These are phyloP conservation scores for Fusarium sp. DNA, from an alignment of 2,329 filamentous ascomycete genomes.

Conservation along the genomic window DNA sequence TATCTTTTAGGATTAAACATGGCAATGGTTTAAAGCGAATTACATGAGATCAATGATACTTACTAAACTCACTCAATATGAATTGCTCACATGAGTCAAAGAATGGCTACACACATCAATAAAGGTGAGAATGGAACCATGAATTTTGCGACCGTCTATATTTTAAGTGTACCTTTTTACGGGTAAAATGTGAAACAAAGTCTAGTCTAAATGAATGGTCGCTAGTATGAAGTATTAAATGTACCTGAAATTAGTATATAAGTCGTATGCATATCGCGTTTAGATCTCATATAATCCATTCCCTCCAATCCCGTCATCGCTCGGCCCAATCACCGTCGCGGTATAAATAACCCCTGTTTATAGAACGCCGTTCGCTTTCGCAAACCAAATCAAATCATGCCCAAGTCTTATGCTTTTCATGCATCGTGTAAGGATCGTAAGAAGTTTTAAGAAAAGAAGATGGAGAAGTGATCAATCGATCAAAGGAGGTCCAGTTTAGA, in stretches of 20 bases:
- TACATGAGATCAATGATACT: not conserved
- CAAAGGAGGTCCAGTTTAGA: conserved; percentile 48
- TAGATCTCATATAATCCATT: conserved; percentile 34
- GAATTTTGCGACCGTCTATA: conserved; percentile 9
- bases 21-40: not conserved
- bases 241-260: conserved; percentile 39
- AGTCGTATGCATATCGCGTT: conserved; percentile 35
- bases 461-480: not conserved
- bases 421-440: conserved; percentile 43
- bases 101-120: not conserved
- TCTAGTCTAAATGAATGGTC: conserved; percentile 43
- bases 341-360: conserved; percentile 18
- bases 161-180: conserved; percentile 19
- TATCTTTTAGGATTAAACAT: not conserved
- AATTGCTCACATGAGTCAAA: not conserved
- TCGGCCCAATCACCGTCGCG: conserved; percentile 29
- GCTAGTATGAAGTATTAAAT: conserved; percentile 34
- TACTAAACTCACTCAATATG: not conserved
- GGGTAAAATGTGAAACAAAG: conserved; percentile 30
- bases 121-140: not conserved
- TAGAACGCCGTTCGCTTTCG: conserved; percentile 37
- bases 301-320: conserved; percentile 31
- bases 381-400: conserved; percentile 28
- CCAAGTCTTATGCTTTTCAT: conserved; percentile 38
- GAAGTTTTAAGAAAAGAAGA: conserved; percentile 16